phyloP scores from a whole-genome alignment of 83 land plant genomes.

The Picea mariana region DNA sequence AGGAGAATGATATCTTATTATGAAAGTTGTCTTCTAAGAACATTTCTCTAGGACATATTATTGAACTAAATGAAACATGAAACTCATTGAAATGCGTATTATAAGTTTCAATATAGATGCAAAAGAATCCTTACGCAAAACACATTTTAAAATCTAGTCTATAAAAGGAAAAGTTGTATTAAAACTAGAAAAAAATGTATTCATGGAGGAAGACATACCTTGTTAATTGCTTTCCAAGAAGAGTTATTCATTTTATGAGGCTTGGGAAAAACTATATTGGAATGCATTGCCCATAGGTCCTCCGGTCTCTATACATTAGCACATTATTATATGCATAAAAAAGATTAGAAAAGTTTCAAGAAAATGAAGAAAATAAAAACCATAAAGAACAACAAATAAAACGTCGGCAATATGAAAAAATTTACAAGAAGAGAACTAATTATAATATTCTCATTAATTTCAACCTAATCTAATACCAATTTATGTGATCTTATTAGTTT shows the following conservation, averaged over 20 bases:
- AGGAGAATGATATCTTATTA: too few species aligned
- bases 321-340: not conserved
- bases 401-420: not conserved
- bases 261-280: slow-evolving; percentile 70
- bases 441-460: not conserved
- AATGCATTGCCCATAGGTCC: slow-evolving; percentile 92
- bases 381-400: not conserved
- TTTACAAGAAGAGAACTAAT: not conserved
- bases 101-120: not conserved
- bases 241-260: slow-evolving; percentile 80
- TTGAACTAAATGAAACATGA: too few species aligned
- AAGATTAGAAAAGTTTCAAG: not conserved
- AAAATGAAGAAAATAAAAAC: not conserved
- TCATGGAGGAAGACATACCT: slow-evolving; percentile 48
- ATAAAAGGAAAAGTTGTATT: not conserved
- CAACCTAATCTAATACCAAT: not conserved
- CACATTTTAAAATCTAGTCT: not conserved
- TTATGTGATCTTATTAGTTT: not conserved
- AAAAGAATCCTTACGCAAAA: not conserved
- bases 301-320: slow-evolving; percentile 70
- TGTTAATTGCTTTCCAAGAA: slow-evolving; percentile 82
- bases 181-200: not conserved
- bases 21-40: not conserved
- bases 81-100: too few species aligned
- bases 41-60: too few species aligned